Evolutionary conservation across 768 basidiomycete genomes (phyloP).

Genomic region (Pulveroboletus sp.): DNA sequence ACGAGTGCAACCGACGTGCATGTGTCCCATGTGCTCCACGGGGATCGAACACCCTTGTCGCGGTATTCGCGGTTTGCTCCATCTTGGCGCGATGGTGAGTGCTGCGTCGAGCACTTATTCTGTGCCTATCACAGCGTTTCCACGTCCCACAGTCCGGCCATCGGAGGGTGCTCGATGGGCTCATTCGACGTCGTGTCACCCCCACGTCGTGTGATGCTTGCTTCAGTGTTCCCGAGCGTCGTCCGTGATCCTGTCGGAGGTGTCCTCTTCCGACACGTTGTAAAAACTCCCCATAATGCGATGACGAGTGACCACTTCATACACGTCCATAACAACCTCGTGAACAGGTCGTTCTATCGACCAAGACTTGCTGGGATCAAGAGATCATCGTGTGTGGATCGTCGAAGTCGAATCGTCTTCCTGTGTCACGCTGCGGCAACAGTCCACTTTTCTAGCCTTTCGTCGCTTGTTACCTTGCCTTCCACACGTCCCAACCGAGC

Average conservation of each 20-base stretch:
- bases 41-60: background rate
- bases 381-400: slow-evolving; percentile 4
- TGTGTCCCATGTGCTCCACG: background rate
- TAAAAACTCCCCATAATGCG: background rate
- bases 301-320: background rate
- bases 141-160: no score
- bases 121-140: no score
- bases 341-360: background rate
- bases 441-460: background rate
- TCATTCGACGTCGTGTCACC: no score
- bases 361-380: slow-evolving; percentile 18
- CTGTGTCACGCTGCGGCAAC: background rate
- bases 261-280: background rate
- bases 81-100: no score
- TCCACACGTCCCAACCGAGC: background rate
- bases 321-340: slow-evolving; percentile 9
- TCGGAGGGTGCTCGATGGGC: no score
- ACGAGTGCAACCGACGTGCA: background rate
- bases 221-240: no score
- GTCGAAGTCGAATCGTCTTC: slow-evolving; percentile 8
- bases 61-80: no score
- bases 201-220: no score
- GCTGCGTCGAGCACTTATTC: no score
- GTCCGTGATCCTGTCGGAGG: background rate
- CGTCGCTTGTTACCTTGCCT: background rate